These are phyloP conservation scores for Schrenkiella parvula DNA, from an alignment of 345 rosid species.

Conservation along the genomic window DNA sequence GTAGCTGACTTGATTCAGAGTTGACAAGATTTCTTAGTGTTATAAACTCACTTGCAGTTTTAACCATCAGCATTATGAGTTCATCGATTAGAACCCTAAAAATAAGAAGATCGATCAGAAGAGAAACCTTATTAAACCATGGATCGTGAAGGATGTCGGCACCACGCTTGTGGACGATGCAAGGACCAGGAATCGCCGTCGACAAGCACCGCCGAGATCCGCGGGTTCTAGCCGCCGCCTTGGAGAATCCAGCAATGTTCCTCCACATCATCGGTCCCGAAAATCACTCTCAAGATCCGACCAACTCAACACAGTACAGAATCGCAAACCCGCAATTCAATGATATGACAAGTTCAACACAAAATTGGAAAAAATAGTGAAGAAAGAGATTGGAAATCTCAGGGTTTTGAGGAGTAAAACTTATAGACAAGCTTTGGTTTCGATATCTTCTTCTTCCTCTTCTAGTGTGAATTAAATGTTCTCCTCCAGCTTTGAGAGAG, in stretches of 20 bases:
- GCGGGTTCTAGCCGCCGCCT: constrained; percentile 28
- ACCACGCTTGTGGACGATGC: constrained; percentile 94
- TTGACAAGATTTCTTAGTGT: not conserved
- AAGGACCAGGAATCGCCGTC: constrained; percentile 84
- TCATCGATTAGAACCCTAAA: constrained; percentile 9
- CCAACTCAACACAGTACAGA: not conserved
- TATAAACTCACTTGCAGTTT: not conserved
- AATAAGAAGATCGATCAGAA: not conserved
- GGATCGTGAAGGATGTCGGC: constrained; percentile 99
- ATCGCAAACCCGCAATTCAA: constrained; percentile 2
- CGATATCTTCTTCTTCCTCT: constrained; percentile 9
- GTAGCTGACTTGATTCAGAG: not conserved
- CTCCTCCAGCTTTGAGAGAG: constrained; percentile 8
- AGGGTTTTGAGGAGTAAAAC: not conserved
- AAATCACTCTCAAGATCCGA: constrained; percentile 40
- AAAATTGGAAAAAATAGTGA: not conserved
- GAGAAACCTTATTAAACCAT: constrained; percentile 88
- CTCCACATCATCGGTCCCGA: constrained; percentile 55
- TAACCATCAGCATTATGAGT: not conserved
- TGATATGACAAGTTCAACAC: not conserved
- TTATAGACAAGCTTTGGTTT: not conserved
- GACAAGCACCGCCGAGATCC: constrained; percentile 65
- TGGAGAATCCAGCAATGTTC: constrained; percentile 40
- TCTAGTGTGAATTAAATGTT: not conserved
- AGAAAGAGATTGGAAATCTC: not conserved